Evolutionary conservation across 306 rosid genomes (phyloP).

Genomic region (Trifolium fragiferum): DNA sequence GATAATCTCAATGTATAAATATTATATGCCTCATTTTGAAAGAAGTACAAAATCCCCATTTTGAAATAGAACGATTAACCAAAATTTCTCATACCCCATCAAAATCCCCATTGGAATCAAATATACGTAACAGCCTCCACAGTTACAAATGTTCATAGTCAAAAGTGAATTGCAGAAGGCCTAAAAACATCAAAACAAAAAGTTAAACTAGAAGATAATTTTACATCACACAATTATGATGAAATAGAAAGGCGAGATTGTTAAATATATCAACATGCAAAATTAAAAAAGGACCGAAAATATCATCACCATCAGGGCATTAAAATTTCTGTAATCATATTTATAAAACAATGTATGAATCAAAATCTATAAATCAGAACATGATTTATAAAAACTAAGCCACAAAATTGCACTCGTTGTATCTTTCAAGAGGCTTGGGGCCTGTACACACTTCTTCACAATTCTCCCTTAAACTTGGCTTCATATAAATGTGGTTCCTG

Average conservation of each 20-base stretch:
- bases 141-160: not conserved
- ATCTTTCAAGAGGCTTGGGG: not conserved
- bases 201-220: not conserved
- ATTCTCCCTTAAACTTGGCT: conserved; percentile 72
- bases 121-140: no score
- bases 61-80: not conserved
- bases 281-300: conserved; percentile 19
- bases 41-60: not conserved
- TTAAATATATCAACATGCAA: conserved; percentile 30
- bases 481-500: conserved; percentile 84
- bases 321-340: conserved; percentile 42
- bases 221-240: conserved; percentile 14
- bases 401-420: conserved; percentile 36
- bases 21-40: not conserved
- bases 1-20: not conserved
- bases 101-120: not conserved
- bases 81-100: not conserved
- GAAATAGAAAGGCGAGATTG: conserved; percentile 5
- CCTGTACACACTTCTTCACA: conserved; percentile 49
- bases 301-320: conserved; percentile 9
- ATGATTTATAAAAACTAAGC: conserved; percentile 30
- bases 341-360: conserved; percentile 44
- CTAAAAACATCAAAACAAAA: not conserved
- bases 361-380: conserved; percentile 44
- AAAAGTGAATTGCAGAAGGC: not conserved